A percentile compares a stretch with the other conserved stretches of the same genome.
Conservation (phyloP, 2,329 filamentous ascomycete genomes). For the Fusarium guadeloupense region DNA sequence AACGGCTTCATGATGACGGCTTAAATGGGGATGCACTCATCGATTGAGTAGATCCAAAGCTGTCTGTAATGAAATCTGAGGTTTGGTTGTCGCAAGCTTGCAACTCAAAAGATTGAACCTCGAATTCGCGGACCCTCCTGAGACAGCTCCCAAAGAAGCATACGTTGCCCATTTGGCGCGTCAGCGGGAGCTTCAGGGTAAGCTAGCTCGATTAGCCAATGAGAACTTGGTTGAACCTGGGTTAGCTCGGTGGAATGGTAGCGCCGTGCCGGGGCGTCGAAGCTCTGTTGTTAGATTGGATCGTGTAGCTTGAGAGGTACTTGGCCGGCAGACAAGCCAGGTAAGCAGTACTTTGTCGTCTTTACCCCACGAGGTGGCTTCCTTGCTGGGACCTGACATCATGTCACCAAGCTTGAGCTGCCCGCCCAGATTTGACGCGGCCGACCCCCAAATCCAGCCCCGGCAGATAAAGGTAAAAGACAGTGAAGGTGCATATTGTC, state of each 20-base stretch:
- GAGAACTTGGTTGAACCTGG: slow-evolving; percentile 13
- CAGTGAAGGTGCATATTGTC: slow-evolving; percentile 20
- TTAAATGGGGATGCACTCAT: slow-evolving; percentile 45
- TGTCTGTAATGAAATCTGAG: slow-evolving; percentile 21
- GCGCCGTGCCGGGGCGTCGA: slow-evolving; percentile 24
- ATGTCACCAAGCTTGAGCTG: slow-evolving; percentile 39
- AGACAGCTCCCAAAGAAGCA: slow-evolving; percentile 48
- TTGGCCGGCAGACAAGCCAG: slow-evolving; percentile 17
- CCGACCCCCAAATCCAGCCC: slow-evolving; percentile 17
- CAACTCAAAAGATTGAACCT: slow-evolving; percentile 36
- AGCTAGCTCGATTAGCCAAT: slow-evolving; percentile 41
- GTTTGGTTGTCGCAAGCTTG: slow-evolving; percentile 29
- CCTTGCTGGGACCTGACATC: slow-evolving; percentile 41
- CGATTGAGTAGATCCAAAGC: slow-evolving; percentile 44
- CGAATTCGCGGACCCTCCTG: slow-evolving; percentile 39
- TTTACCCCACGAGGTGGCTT: slow-evolving; percentile 37
- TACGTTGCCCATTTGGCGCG: slow-evolving; percentile 49
- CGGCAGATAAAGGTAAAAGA: slow-evolving; percentile 9
- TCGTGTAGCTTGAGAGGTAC: slow-evolving; percentile 19
- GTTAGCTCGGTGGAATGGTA: slow-evolving; percentile 36
- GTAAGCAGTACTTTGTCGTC: slow-evolving; percentile 13
- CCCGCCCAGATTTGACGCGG: slow-evolving; percentile 18
- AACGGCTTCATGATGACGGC: slow-evolving; percentile 53
- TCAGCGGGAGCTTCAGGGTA: slow-evolving; percentile 44
- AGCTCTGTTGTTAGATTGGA: slow-evolving; percentile 8